These are phyloP conservation scores for Breynia disticha DNA, from an alignment of 441 rosid genomes.

Conservation along the genomic window DNA sequence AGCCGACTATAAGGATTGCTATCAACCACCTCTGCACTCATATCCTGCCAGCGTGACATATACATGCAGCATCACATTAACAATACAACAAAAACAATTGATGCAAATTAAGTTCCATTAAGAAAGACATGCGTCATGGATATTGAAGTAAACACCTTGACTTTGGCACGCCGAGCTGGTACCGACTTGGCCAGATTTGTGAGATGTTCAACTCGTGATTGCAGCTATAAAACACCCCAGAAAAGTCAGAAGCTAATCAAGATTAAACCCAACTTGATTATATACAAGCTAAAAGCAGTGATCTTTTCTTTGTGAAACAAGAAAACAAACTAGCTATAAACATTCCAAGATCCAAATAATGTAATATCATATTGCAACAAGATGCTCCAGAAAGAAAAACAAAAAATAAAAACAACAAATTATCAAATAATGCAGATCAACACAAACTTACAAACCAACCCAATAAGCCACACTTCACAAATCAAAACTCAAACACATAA, in stretches of 20 bases:
- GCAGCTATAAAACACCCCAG: constrained; percentile 37
- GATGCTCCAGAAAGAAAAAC: no score
- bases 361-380: no score
- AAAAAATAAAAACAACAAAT: no score
- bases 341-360: no score
- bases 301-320: not conserved
- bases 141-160: constrained; percentile 43
- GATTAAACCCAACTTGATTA: not conserved
- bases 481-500: not conserved
- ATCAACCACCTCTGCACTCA: constrained; percentile 95
- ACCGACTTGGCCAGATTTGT: constrained; percentile 38
- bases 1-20: constrained; percentile 97
- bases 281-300: no score
- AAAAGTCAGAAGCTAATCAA: not conserved
- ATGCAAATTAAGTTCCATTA: not conserved
- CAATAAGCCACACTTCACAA: not conserved
- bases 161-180: constrained; percentile 59
- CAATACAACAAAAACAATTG: constrained; percentile 1
- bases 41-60: constrained; percentile 43
- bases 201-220: constrained; percentile 46
- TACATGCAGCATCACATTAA: constrained; percentile 5
- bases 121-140: not conserved
- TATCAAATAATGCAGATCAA: not conserved
- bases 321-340: not conserved
- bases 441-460: not conserved